phyloP scores from a whole-genome alignment of 352 stramenopile species.

The Globisporangium splendens region DNA sequence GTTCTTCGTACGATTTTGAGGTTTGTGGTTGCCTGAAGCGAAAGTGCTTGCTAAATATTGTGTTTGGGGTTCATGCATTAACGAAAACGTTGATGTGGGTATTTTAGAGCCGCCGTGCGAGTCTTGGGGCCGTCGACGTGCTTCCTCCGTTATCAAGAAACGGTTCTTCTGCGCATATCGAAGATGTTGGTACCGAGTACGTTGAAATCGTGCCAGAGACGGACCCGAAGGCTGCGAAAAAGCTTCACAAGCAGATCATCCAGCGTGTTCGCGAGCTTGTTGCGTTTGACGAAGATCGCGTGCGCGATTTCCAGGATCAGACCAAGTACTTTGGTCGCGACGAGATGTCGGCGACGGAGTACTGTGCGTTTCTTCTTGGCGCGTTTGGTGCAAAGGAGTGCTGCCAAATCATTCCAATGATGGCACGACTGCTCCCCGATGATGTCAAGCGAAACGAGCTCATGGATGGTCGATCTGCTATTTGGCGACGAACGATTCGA shows the following conservation, averaged over 20 bases:
- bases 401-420: conserved; percentile 68
- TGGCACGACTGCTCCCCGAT: conserved; percentile 66
- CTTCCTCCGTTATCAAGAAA: conserved; percentile 12
- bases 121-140: conserved; percentile 3
- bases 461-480: conserved; percentile 53
- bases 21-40: no score
- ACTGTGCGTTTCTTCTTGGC: conserved; percentile 71
- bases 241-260: conserved; percentile 71
- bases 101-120: conserved; percentile 1
- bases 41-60: no score
- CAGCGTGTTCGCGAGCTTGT: conserved; percentile 62
- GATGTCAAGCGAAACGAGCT: conserved; percentile 59
- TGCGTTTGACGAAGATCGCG: conserved; percentile 59
- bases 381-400: conserved; percentile 64
- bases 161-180: conserved; percentile 16
- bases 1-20: conserved; percentile 6
- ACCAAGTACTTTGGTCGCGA: conserved; percentile 74
- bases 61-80: no score
- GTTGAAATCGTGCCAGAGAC: conserved; percentile 47
- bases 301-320: conserved; percentile 77
- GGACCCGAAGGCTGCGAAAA: conserved; percentile 58
- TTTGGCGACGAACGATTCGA: conserved; percentile 54
- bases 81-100: not conserved
- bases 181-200: conserved; percentile 56
- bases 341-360: conserved; percentile 67